Evolutionary conservation across 176 grass and related monocot genomes (phyloP).

Genomic region (Zizania latifolia): DNA sequence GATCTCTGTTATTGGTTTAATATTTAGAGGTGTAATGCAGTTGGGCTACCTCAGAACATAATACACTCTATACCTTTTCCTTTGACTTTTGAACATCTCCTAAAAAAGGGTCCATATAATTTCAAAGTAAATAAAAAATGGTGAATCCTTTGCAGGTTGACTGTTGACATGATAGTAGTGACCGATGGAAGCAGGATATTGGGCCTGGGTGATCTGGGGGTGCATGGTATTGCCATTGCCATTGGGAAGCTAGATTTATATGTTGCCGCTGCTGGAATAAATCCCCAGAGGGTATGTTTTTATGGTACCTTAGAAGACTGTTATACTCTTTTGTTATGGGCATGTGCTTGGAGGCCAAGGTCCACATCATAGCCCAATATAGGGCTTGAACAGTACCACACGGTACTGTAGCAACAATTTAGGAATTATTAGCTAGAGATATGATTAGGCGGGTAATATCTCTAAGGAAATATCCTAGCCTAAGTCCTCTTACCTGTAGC

Average conservation of each 20-base stretch:
- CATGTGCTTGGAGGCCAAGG: too few relatives aligned
- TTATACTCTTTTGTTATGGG: not conserved
- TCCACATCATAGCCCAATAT: too few relatives aligned
- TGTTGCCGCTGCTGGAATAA: slow-evolving; percentile 97
- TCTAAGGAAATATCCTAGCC: too few relatives aligned
- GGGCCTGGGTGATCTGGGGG: slow-evolving; percentile 97
- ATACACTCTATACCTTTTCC: not conserved
- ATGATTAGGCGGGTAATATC: too few relatives aligned
- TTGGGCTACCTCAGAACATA: not conserved
- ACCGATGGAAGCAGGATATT: slow-evolving; percentile 98
- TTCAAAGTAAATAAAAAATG: slow-evolving; percentile 8
- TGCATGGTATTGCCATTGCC: slow-evolving; percentile 94
- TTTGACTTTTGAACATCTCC: not conserved
- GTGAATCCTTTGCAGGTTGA: slow-evolving; percentile 47
- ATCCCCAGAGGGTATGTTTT: slow-evolving; percentile 85
- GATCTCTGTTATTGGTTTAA: slow-evolving; percentile 11
- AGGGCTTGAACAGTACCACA: too few relatives aligned
- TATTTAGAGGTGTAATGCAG: not conserved
- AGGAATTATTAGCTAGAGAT: too few relatives aligned
- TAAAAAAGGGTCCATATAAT: slow-evolving; percentile 10
- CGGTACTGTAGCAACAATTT: too few relatives aligned
- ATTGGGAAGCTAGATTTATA: slow-evolving; percentile 95
- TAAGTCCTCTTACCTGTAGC: too few relatives aligned
- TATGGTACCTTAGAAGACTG: not conserved
- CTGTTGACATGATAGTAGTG: slow-evolving; percentile 99